A percentile compares a stretch with the other conserved stretches of the same genome.
These are phyloP conservation scores for Mariannaea sp. DNA, from an alignment of 2,329 filamentous ascomycete genomes.

Conservation along the genomic window DNA sequence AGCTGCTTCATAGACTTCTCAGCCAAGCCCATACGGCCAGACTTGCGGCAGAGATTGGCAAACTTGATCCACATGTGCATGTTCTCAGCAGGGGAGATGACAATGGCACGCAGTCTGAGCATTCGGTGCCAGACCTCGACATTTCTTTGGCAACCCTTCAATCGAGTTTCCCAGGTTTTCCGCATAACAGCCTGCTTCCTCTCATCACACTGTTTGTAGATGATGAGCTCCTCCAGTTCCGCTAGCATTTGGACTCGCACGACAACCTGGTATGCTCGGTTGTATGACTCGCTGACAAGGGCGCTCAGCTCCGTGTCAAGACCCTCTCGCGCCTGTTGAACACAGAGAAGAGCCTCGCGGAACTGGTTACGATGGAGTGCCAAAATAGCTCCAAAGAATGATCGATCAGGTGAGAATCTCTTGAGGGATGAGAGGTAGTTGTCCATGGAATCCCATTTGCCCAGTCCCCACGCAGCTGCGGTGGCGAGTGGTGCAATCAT, in stretches of 20 bases:
- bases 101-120: constrained; percentile 90
- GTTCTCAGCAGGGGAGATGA: constrained; percentile 90
- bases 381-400: constrained; percentile 96
- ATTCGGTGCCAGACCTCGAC: constrained; percentile 99
- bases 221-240: constrained; percentile 96
- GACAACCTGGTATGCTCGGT: constrained; percentile 95
- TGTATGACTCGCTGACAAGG: constrained; percentile 97
- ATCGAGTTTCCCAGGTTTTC: constrained; percentile 90
- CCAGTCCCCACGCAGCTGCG: constrained; percentile 92
- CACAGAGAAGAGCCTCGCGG: constrained; percentile 83
- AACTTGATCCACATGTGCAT: constrained; percentile 99
- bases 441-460: constrained; percentile 98
- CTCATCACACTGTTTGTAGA: constrained; percentile 92
- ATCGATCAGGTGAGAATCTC: constrained; percentile 86
- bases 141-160: constrained; percentile 94
- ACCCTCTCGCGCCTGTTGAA: constrained; percentile 89
- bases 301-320: constrained; percentile 95
- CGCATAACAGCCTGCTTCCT: constrained; percentile 91
- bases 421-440: constrained; percentile 96
- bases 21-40: constrained; percentile 88
- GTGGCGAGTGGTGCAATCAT: constrained; percentile 92
- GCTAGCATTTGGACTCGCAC: constrained; percentile 99
- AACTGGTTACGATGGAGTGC: constrained; percentile 96
- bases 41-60: constrained; percentile 96
- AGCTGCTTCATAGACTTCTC: constrained; percentile 93